Conservation (phyloP, 2,329 filamentous ascomycete species). For the Simplicillium sp. region DNA sequence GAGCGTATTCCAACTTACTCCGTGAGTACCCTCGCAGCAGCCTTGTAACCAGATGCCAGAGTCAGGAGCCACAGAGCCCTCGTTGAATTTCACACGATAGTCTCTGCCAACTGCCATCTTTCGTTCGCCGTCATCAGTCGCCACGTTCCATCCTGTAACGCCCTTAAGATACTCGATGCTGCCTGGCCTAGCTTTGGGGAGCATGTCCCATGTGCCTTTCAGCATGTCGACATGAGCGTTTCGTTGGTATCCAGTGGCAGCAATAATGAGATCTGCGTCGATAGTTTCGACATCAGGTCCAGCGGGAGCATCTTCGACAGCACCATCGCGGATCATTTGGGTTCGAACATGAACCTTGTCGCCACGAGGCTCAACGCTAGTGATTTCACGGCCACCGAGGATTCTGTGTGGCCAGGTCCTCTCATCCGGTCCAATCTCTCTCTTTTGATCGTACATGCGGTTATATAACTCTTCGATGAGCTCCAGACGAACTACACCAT, state of each 20-base stretch:
- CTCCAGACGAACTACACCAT: slow-evolving; percentile 84
- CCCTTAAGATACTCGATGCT: slow-evolving; percentile 20
- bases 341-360: slow-evolving; percentile 51
- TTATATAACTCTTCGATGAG: slow-evolving; percentile 86
- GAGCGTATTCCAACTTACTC: slow-evolving; percentile 49
- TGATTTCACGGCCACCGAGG: slow-evolving; percentile 57
- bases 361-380: slow-evolving; percentile 43
- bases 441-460: slow-evolving; percentile 75
- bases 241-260: slow-evolving; percentile 79
- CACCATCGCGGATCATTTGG: slow-evolving; percentile 31
- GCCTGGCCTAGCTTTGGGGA: slow-evolving; percentile 40
- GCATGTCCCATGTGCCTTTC: slow-evolving; percentile 52
- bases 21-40: slow-evolving; percentile 87
- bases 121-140: slow-evolving; percentile 24
- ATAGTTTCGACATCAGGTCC: slow-evolving; percentile 44
- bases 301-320: slow-evolving; percentile 16
- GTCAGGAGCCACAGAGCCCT: slow-evolving; percentile 56
- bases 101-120: slow-evolving; percentile 64
- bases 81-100: slow-evolving; percentile 66
- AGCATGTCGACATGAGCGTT: slow-evolving; percentile 74
- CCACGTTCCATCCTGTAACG: slow-evolving; percentile 30
- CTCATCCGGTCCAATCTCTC: slow-evolving; percentile 59
- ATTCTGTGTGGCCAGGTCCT: slow-evolving; percentile 75
- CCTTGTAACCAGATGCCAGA: slow-evolving; percentile 89
- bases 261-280: slow-evolving; percentile 72